Evolutionary conservation across 2,329 filamentous ascomycete genomes (phyloP).

Genomic region (Onygenales sp.): DNA sequence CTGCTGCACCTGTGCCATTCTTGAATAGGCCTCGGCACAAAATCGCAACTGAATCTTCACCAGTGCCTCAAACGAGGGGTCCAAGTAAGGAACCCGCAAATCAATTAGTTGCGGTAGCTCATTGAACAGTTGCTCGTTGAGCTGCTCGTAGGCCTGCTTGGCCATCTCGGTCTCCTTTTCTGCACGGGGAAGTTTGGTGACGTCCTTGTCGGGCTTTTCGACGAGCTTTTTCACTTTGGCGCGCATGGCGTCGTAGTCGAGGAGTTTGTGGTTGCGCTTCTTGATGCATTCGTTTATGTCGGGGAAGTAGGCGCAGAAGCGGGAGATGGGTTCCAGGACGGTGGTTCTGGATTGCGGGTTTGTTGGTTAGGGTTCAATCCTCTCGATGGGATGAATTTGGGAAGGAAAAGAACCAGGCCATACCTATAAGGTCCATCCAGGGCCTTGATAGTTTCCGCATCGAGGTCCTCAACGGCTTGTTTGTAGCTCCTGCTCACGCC

Average conservation of each 20-base stretch:
- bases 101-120: constrained; percentile 96
- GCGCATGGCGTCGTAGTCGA: constrained; percentile 93
- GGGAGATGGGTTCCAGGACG: constrained; percentile 86
- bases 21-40: constrained; percentile 92
- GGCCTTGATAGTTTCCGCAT: constrained; percentile 97
- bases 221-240: constrained; percentile 94
- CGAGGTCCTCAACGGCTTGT: constrained; percentile 93
- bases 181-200: constrained; percentile 86
- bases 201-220: constrained; percentile 98
- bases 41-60: constrained; percentile 98
- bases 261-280: constrained; percentile 95
- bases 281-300: constrained; percentile 98
- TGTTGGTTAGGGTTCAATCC: constrained; percentile 5
- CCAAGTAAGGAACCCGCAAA: constrained; percentile 89
- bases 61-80: constrained; percentile 92
- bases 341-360: constrained; percentile 52
- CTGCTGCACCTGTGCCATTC: constrained; percentile 99
- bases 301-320: constrained; percentile 97
- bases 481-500: constrained; percentile 96
- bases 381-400: neutral
- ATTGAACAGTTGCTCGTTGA: constrained; percentile 90
- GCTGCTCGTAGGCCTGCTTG: constrained; percentile 83
- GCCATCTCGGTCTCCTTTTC: constrained; percentile 97
- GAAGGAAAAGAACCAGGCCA: constrained; percentile 1
- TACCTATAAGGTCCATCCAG: constrained; percentile 89